Conservation (phyloP, 2,329 filamentous ascomycete species). For the Alternaria postmessia region DNA sequence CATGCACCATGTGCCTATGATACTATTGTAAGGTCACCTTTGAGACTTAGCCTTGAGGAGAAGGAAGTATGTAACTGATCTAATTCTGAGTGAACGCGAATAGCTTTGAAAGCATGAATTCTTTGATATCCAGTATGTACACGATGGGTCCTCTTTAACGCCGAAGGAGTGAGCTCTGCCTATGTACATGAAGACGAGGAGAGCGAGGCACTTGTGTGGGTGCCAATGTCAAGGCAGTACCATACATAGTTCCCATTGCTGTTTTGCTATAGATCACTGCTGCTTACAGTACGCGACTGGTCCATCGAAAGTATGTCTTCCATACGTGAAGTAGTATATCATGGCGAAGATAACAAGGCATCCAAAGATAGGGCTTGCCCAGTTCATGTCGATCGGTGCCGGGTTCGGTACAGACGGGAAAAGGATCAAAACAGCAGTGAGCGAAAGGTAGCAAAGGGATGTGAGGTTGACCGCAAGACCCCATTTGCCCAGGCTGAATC, state of each 20-base stretch:
- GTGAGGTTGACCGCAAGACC: constrained; percentile 53
- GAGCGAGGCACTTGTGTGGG: neutral
- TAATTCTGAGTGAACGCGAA: too few relatives aligned
- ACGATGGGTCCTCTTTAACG: too few relatives aligned
- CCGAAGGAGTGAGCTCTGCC: too few relatives aligned
- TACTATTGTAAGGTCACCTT: too few relatives aligned
- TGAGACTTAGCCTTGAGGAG: too few relatives aligned
- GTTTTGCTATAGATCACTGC: neutral
- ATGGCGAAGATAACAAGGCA: constrained; percentile 52
- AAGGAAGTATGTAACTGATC: too few relatives aligned
- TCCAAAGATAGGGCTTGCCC: constrained; percentile 54
- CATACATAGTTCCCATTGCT: neutral
- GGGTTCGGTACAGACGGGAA: constrained; percentile 44
- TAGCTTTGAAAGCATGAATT: too few relatives aligned
- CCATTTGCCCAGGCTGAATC: constrained; percentile 55
- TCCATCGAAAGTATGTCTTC: constrained; percentile 48
- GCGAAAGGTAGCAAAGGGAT: constrained; percentile 49
- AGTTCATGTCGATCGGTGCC: constrained; percentile 53
- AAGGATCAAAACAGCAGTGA: constrained; percentile 54
- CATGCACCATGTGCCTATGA: too few relatives aligned
- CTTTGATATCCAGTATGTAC: too few relatives aligned
- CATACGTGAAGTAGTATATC: constrained; percentile 52
- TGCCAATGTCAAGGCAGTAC: neutral
- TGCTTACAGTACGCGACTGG: constrained; percentile 11
- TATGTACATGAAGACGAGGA: neutral